Percentiles rank a stretch among this genome's conserved stretches.
Conservation (phyloP, 345 rosid genomes). For the Syzygium oleosum region DNA sequence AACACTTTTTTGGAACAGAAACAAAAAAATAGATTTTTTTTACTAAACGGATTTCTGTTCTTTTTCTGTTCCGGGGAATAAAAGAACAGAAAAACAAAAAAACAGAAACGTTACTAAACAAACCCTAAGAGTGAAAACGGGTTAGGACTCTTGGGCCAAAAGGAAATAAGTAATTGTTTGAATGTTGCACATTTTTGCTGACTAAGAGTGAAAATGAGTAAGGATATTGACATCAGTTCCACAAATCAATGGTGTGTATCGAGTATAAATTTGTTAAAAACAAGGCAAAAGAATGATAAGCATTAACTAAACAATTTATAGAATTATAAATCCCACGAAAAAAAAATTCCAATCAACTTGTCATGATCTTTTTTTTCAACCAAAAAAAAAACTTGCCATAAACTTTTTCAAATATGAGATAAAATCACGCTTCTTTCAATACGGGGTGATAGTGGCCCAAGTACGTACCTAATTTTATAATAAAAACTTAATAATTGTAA, state of each 20-base stretch:
- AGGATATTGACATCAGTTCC: not conserved
- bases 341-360: not conserved
- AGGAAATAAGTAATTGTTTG: no score
- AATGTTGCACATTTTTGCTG: not conserved
- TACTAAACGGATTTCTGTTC: no score
- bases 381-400: not conserved
- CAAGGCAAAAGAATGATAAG: not conserved
- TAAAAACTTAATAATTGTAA: not conserved
- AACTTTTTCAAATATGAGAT: not conserved
- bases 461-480: not conserved
- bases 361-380: not conserved
- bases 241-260: not conserved
- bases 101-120: no score
- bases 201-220: not conserved
- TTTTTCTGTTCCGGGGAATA: no score
- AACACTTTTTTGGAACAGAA: no score
- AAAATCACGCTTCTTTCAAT: not conserved
- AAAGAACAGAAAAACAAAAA: no score
- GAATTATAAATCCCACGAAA: not conserved
- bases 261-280: not conserved
- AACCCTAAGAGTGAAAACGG: no score
- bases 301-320: not conserved
- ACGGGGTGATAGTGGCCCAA: rapidly evolving
- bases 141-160: no score
- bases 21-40: no score